phyloP scores from a whole-genome alignment of 768 basidiomycete genomes.

The Suillus subluteus region DNA sequence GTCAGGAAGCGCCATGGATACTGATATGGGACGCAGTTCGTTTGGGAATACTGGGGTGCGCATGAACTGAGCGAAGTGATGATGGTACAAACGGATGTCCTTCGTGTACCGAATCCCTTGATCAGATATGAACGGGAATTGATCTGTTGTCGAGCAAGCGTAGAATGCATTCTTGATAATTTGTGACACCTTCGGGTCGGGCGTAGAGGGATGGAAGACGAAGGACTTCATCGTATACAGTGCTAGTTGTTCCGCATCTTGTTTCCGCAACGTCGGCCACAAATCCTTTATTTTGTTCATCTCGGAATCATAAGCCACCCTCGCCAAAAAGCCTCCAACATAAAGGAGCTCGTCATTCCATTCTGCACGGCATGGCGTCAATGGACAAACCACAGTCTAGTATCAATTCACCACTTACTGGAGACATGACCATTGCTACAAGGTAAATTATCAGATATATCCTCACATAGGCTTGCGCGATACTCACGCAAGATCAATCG shows the following conservation, averaged over 20 bases:
- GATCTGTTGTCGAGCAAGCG: conserved; percentile 48
- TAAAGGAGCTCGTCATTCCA: conserved; percentile 92
- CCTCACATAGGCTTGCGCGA: background rate
- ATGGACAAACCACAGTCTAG: background rate
- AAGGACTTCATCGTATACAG: conserved; percentile 86
- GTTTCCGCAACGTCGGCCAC: conserved; percentile 22
- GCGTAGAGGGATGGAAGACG: conserved; percentile 83
- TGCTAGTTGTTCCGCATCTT: conserved; percentile 31
- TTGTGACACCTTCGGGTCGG: conserved; percentile 71
- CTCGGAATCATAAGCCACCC: conserved; percentile 84
- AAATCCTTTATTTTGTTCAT: conserved; percentile 51
- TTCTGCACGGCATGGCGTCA: conserved; percentile 41
- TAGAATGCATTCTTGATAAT: conserved; percentile 82
- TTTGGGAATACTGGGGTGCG: conserved; percentile 62
- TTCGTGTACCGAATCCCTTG: conserved; percentile 66
- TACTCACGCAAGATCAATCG: conserved; percentile 78
- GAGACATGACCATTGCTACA: conserved; percentile 80
- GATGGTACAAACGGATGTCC: conserved; percentile 72
- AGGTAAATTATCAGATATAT: conserved; percentile 5
- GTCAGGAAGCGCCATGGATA: conserved; percentile 64
- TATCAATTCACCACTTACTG: conserved; percentile 43
- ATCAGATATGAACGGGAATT: conserved; percentile 77
- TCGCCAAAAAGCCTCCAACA: conserved; percentile 79
- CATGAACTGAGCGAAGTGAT: conserved; percentile 69
- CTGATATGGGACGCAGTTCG: conserved; percentile 26